These are phyloP conservation scores for Albugo candida DNA, from an alignment of 352 stramenopile genomes.

Conservation along the genomic window DNA sequence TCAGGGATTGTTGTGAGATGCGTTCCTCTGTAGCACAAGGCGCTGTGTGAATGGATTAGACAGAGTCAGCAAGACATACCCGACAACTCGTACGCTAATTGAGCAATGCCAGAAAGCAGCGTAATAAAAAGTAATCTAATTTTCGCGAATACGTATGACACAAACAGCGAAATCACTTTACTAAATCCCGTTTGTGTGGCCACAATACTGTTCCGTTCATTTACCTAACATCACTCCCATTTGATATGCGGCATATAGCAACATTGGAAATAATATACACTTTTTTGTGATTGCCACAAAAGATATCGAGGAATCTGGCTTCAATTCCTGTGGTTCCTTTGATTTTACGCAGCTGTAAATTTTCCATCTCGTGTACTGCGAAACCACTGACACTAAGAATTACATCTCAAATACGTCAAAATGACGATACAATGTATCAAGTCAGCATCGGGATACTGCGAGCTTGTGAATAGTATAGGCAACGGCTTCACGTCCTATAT, in stretches of 20 bases:
- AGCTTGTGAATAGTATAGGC: no score
- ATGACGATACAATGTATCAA: not conserved
- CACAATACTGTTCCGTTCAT: conserved; percentile 90
- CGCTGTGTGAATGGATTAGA: not conserved
- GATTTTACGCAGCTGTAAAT: conserved; percentile 91
- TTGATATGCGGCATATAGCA: no score
- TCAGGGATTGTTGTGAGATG: no score
- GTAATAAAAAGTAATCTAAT: conserved; percentile 93
- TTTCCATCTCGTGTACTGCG: conserved; percentile 93
- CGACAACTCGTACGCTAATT: conserved; percentile 98
- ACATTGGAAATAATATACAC: not conserved
- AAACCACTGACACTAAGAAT: not conserved
- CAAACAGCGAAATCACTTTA: conserved; percentile 91
- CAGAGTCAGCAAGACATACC: conserved; percentile 8
- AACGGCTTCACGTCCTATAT: no score
- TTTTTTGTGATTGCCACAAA: conserved; percentile 97
- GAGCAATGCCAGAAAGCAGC: conserved; percentile 90
- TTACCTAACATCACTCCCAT: no score
- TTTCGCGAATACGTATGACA: conserved; percentile 99
- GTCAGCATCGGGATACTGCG: no score
- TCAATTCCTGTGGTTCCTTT: conserved; percentile 98
- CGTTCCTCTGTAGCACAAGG: no score
- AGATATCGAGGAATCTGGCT: conserved; percentile 96
- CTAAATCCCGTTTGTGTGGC: conserved; percentile 96
- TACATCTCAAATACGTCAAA: not conserved